These are phyloP conservation scores for Lyophyllum shimeji DNA, from an alignment of 768 basidiomycete genomes.

Conservation along the genomic window DNA sequence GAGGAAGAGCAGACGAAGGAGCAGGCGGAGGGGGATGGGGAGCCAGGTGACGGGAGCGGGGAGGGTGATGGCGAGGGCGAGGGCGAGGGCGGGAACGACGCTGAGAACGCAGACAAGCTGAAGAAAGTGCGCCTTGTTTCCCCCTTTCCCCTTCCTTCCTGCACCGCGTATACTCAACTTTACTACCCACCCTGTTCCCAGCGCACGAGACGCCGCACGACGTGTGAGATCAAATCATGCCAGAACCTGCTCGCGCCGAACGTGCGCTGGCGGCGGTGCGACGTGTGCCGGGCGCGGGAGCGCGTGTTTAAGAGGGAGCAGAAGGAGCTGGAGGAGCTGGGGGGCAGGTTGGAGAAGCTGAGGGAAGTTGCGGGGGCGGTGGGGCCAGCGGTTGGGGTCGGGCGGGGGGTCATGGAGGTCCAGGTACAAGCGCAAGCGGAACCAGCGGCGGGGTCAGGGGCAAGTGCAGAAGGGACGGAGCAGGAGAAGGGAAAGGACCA, in stretches of 20 bases:
- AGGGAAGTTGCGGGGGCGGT: constrained; percentile 10
- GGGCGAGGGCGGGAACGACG: constrained; percentile 5
- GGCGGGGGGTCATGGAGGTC: not conserved
- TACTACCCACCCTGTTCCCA: not conserved
- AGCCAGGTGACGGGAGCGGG: not conserved
- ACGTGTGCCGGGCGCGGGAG: constrained; percentile 39
- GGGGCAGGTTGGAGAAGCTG: constrained; percentile 1
- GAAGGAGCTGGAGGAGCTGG: constrained; percentile 8
- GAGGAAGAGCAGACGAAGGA: not conserved
- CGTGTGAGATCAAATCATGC: constrained; percentile 40
- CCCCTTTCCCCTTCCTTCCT: not conserved
- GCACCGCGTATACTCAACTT: not conserved
- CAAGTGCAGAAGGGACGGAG: not conserved
- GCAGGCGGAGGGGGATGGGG: not conserved
- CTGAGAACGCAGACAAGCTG: not conserved
- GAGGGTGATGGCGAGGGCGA: constrained; percentile 13
- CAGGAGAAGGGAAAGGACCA: not conserved
- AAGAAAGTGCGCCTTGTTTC: not conserved
- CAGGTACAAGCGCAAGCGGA: not conserved
- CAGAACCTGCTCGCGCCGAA: constrained; percentile 42
- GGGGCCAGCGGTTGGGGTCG: not conserved
- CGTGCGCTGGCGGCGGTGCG: constrained; percentile 50
- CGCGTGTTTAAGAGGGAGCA: constrained; percentile 25
- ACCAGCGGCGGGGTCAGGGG: not conserved
- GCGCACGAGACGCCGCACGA: constrained; percentile 19